phyloP scores from a whole-genome alignment of 2,329 filamentous ascomycete genomes.

The Colletotrichum orchidophilum region DNA sequence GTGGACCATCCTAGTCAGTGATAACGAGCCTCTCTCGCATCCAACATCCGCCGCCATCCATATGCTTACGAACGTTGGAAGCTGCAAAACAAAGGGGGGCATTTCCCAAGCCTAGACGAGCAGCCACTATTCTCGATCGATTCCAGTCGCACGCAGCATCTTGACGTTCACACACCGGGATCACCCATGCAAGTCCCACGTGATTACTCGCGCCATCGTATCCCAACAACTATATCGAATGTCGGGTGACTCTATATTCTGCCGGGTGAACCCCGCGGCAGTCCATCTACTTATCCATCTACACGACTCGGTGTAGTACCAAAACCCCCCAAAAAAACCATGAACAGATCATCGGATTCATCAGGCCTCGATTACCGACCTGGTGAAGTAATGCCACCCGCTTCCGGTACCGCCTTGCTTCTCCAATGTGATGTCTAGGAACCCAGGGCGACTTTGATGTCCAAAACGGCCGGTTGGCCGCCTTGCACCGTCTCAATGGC shows the following conservation, averaged over 20 bases:
- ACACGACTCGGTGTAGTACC: background rate
- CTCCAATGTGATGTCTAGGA: conserved; percentile 43
- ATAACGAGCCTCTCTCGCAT: background rate
- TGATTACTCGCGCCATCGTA: background rate
- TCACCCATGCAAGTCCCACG: conserved; percentile 3
- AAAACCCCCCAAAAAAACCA: background rate
- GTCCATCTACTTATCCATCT: conserved; percentile 8
- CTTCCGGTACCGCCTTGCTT: background rate
- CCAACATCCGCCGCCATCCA: background rate
- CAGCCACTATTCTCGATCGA: background rate
- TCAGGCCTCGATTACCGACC: background rate
- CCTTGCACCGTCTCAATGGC: conserved; percentile 61
- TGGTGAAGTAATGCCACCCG: background rate
- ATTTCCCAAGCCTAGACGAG: background rate
- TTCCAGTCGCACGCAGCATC: background rate
- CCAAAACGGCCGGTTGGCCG: conserved; percentile 63
- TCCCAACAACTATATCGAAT: background rate
- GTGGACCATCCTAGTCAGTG: background rate
- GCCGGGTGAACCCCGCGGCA: background rate
- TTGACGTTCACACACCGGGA: background rate
- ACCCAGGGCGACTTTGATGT: conserved; percentile 59
- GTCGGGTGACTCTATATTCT: conserved; percentile 7
- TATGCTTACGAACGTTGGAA: background rate
- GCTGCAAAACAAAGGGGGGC: background rate
- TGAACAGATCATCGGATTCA: background rate